Percentiles rank a stretch among this genome's conserved stretches.
Evolutionary conservation across 1,284 basidiomycete species (phyloP).

Genomic region (Leucoagaricus sp.): DNA sequence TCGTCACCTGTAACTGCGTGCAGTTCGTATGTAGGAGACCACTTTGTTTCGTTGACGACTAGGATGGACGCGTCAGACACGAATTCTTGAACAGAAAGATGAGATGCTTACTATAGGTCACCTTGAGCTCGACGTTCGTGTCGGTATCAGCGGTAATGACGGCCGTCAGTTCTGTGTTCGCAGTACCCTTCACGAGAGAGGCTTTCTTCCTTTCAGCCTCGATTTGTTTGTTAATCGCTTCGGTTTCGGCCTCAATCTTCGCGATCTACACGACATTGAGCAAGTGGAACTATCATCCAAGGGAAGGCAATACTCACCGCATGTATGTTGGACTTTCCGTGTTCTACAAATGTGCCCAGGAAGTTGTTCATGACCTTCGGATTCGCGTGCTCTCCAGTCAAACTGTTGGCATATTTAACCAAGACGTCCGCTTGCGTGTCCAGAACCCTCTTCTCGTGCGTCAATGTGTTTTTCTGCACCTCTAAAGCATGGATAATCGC

Average conservation of each 20-base stretch:
- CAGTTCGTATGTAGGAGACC: slow-evolving; percentile 59
- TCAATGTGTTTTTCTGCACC: slow-evolving; percentile 34
- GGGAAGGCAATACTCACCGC: slow-evolving; percentile 28
- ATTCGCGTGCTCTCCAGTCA: slow-evolving; percentile 44
- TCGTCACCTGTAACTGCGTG: slow-evolving; percentile 46
- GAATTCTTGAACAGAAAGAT: background rate
- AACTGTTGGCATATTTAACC: slow-evolving; percentile 41
- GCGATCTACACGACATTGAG: slow-evolving; percentile 20
- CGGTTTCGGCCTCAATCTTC: slow-evolving; percentile 42
- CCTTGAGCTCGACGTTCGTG: slow-evolving; percentile 41
- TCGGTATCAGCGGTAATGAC: slow-evolving; percentile 41
- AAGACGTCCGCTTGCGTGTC: slow-evolving; percentile 43
- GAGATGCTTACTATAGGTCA: slow-evolving; percentile 55
- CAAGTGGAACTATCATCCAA: too few relatives aligned
- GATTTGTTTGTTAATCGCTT: slow-evolving; percentile 42
- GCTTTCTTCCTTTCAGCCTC: slow-evolving; percentile 33
- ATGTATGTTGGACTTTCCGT: slow-evolving; percentile 37
- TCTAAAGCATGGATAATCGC: slow-evolving; percentile 38
- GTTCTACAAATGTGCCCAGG: slow-evolving; percentile 42
- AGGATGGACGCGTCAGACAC: background rate
- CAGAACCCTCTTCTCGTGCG: slow-evolving; percentile 38
- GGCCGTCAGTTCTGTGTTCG: slow-evolving; percentile 38
- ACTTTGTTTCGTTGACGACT: slow-evolving; percentile 54
- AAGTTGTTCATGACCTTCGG: slow-evolving; percentile 40
- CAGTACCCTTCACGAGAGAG: slow-evolving; percentile 35